Evolutionary conservation across 2,329 filamentous ascomycete genomes (phyloP).

Genomic region (Aspergillus ruber): DNA sequence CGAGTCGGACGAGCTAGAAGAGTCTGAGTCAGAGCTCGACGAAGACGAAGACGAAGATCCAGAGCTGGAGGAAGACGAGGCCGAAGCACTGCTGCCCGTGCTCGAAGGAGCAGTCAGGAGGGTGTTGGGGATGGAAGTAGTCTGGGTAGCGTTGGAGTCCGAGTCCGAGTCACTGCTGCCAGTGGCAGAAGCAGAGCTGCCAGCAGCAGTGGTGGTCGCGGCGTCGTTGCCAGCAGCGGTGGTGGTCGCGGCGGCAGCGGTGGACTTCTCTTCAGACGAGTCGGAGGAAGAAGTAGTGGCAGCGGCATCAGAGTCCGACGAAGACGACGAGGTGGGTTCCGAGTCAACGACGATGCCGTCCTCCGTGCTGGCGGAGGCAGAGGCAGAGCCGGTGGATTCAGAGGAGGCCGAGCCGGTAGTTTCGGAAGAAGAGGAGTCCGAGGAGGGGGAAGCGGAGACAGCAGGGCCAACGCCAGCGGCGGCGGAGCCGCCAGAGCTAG

Average conservation of each 20-base stretch:
- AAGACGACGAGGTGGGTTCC: no score
- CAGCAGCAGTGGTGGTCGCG: not conserved
- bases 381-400: not conserved
- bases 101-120: constrained; percentile 17
- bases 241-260: not conserved
- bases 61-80: constrained; percentile 8
- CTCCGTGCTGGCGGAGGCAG: not conserved
- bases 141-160: not conserved
- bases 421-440: constrained; percentile 12
- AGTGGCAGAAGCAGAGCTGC: not conserved
- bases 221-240: not conserved
- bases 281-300: not conserved
- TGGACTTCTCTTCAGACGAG: not conserved
- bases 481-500: not conserved
- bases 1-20: not conserved
- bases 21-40: not conserved
- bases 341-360: no score
- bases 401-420: not conserved
- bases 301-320: not conserved
- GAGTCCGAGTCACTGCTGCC: not conserved
- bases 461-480: not conserved
- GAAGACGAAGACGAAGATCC: constrained; percentile 5
- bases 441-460: not conserved
- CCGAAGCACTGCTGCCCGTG: constrained; percentile 1
- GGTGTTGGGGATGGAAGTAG: constrained; percentile 7